Percentiles rank a stretch among this genome's conserved stretches.
phyloP scores from a whole-genome alignment of 2,329 filamentous ascomycete species.

The Pseudocercospora cruenta region DNA sequence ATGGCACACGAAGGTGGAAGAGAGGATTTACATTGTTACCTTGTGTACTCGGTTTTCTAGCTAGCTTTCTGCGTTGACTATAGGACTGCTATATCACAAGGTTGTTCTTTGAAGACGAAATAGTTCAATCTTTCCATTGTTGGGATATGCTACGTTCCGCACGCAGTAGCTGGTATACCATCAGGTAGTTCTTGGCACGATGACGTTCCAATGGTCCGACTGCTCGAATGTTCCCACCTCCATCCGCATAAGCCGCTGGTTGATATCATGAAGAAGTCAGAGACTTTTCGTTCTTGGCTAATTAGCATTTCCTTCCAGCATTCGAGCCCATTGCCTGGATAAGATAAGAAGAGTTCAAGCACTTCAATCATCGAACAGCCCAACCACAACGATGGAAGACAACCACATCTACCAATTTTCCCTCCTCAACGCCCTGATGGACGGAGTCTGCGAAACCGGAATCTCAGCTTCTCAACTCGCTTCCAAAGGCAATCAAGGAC shows the following conservation, averaged over 20 bases:
- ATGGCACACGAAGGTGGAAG: constrained; percentile 7
- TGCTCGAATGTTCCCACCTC: neutral
- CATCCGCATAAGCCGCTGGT: neutral
- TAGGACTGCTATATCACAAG: constrained; percentile 1
- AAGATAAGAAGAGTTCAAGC: neutral
- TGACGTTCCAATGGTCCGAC: neutral
- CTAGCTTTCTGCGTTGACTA: constrained; percentile 2
- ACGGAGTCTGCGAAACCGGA: constrained; percentile 50
- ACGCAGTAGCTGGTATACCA: neutral
- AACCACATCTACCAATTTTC: constrained; percentile 52
- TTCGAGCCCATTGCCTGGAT: neutral
- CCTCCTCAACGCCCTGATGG: constrained; percentile 50
- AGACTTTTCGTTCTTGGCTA: neutral
- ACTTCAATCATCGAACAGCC: neutral
- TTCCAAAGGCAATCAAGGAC: constrained; percentile 54
- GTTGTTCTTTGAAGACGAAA: neutral
- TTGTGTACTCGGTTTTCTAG: constrained; percentile 5
- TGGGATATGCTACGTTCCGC: neutral
- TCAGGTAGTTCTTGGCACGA: neutral
- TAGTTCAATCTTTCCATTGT: neutral
- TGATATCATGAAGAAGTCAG: neutral
- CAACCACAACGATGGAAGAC: constrained; percentile 33
- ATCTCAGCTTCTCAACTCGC: constrained; percentile 52
- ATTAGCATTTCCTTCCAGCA: neutral
- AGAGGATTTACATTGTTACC: constrained; percentile 10